Percentiles rank a stretch among this genome's conserved stretches.
Conservation (phyloP, 371 early-diverging fungal genomes). For the Syncephalastrum racemosum region DNA sequence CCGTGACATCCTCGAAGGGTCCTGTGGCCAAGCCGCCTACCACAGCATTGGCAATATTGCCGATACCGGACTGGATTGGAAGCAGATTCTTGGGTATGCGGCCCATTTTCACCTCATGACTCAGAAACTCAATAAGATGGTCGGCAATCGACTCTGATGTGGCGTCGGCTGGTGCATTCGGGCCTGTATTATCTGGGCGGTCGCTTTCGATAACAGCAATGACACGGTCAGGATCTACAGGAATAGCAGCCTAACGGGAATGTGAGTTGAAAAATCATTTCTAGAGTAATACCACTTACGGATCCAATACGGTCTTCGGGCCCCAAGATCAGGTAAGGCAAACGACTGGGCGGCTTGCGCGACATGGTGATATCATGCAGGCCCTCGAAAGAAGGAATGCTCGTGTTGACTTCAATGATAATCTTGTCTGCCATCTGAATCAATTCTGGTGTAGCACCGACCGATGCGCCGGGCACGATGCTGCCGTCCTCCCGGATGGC, state of each 20-base stretch:
- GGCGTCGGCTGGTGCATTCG: conserved; percentile 40
- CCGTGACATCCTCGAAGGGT: conserved; percentile 49
- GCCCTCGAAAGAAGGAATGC: conserved; percentile 53
- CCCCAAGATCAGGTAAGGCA: conserved; percentile 49
- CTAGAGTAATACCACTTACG: conserved; percentile 19
- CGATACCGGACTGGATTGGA: conserved; percentile 55
- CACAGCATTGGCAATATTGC: conserved; percentile 59
- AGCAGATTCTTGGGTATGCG: conserved; percentile 47
- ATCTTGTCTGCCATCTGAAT: conserved; percentile 54
- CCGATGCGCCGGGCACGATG: conserved; percentile 55
- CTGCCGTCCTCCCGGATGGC: conserved; percentile 54
- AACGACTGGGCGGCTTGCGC: conserved; percentile 41
- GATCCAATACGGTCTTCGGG: conserved; percentile 52
- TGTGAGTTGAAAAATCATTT: not conserved
- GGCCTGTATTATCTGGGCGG: conserved; percentile 47
- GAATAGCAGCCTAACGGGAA: conserved; percentile 38
- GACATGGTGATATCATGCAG: conserved; percentile 50
- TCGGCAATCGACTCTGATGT: conserved; percentile 45
- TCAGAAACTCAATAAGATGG: conserved; percentile 51
- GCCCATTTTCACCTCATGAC: conserved; percentile 50
- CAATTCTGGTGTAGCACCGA: conserved; percentile 54
- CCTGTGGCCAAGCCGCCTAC: conserved; percentile 53
- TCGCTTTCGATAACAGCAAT: conserved; percentile 48
- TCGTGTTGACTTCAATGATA: conserved; percentile 55
- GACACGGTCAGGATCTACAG: conserved; percentile 48